phyloP scores from a whole-genome alignment of 2,329 filamentous ascomycete genomes.

The Coniella vitis region DNA sequence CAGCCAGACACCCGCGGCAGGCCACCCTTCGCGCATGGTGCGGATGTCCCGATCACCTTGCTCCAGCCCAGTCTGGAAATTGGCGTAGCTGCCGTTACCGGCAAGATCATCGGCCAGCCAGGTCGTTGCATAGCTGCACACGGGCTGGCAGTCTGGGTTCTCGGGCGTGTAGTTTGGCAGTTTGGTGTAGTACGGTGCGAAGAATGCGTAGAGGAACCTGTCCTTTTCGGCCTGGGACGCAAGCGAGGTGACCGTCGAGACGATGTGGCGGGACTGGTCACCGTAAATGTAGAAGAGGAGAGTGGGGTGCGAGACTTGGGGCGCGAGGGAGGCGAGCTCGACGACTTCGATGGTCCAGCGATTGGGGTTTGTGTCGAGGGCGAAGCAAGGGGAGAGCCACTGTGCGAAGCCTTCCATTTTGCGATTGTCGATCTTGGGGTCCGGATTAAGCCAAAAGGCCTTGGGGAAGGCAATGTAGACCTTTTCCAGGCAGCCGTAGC shows the following conservation, averaged over 20 bases:
- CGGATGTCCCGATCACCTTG: slow-evolving; percentile 68
- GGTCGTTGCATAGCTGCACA: slow-evolving; percentile 59
- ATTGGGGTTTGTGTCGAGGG: slow-evolving; percentile 50
- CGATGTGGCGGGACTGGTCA: slow-evolving; percentile 44
- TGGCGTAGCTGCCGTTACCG: slow-evolving; percentile 75
- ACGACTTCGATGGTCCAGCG: slow-evolving; percentile 71
- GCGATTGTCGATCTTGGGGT: slow-evolving; percentile 27
- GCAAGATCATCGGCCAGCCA: slow-evolving; percentile 77
- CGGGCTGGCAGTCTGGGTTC: slow-evolving; percentile 53
- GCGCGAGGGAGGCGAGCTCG: slow-evolving; percentile 61
- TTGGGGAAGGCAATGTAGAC: slow-evolving; percentile 63
- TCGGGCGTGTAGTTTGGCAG: slow-evolving; percentile 59
- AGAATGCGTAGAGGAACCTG: slow-evolving; percentile 55
- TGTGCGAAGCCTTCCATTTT: slow-evolving; percentile 62
- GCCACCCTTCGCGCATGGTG: slow-evolving; percentile 53
- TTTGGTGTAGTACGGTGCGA: slow-evolving; percentile 69
- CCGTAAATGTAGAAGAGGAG: slow-evolving; percentile 79
- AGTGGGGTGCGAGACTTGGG: slow-evolving; percentile 57
- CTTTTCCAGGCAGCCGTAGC: slow-evolving; percentile 68
- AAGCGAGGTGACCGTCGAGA: slow-evolving; percentile 31
- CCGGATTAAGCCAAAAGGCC: slow-evolving; percentile 61
- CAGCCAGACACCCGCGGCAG: slow-evolving; percentile 69
- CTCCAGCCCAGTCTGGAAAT: slow-evolving; percentile 72
- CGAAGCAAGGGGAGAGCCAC: slow-evolving; percentile 68
- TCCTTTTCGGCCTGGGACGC: slow-evolving; percentile 38